Percentiles rank a stretch among this genome's conserved stretches.
phyloP scores from a whole-genome alignment of 805 yeast species.

The Lachancea mirantina region DNA sequence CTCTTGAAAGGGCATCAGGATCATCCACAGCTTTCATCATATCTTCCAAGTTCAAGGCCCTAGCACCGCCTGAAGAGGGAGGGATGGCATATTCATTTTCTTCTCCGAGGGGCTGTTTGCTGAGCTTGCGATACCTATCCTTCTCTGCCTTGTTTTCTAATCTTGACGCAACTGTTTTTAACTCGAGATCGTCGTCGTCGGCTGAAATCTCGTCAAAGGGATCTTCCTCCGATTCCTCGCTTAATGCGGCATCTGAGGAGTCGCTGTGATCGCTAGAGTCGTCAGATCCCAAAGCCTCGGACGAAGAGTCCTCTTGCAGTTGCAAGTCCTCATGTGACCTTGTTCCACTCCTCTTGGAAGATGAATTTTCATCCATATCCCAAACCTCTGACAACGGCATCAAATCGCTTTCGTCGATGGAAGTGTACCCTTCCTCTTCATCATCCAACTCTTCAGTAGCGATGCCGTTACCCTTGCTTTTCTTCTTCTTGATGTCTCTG shows the following conservation, averaged over 20 bases:
- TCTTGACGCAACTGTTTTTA: slow-evolving; percentile 42
- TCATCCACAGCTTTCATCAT: slow-evolving; percentile 65
- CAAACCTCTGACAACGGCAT: slow-evolving; percentile 80
- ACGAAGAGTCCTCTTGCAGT: slow-evolving; percentile 21
- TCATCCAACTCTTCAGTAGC: slow-evolving; percentile 31
- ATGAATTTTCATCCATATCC: slow-evolving; percentile 61
- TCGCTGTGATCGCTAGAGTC: slow-evolving; percentile 12
- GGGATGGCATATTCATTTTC: slow-evolving; percentile 72
- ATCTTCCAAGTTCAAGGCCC: slow-evolving; percentile 56
- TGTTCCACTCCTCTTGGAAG: slow-evolving; percentile 2
- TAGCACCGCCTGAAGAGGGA: slow-evolving; percentile 27
- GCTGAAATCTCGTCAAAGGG: slow-evolving; percentile 34
- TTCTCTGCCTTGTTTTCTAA: slow-evolving; percentile 31
- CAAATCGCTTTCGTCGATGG: slow-evolving; percentile 70
- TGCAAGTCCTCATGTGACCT: too few relatives aligned
- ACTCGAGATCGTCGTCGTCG: slow-evolving; percentile 47
- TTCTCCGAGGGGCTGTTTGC: slow-evolving; percentile 45
- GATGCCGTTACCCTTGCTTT: slow-evolving; percentile 10
- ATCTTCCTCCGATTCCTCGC: slow-evolving; percentile 22
- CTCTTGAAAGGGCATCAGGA: slow-evolving; percentile 41
- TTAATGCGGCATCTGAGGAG: slow-evolving; percentile 21
- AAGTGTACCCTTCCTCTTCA: slow-evolving; percentile 58
- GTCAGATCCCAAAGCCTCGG: slow-evolving; percentile 14
- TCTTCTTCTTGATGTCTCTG: slow-evolving; percentile 45
- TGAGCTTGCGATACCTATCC: slow-evolving; percentile 37